A percentile compares a stretch with the other conserved stretches of the same genome.
Conservation (phyloP, 768 basidiomycete species). For the Tubosaeta sp. region DNA sequence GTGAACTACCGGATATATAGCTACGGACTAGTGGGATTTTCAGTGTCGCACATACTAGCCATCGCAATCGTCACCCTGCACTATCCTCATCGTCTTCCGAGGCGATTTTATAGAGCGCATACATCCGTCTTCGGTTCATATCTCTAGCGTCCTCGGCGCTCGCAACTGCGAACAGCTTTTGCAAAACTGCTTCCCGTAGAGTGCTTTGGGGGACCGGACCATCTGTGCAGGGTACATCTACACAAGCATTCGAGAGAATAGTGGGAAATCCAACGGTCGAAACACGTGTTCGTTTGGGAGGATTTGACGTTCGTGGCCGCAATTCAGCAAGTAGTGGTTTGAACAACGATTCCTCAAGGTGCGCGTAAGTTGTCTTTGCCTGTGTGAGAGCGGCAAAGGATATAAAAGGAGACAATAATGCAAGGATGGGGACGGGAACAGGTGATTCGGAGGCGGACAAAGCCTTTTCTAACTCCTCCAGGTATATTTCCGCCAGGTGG, state of each 20-base stretch:
- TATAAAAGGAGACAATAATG: slow-evolving; percentile 68
- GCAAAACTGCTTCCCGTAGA: slow-evolving; percentile 56
- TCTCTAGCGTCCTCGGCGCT: slow-evolving; percentile 72
- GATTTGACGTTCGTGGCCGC: slow-evolving; percentile 34
- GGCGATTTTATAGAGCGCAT: slow-evolving; percentile 69
- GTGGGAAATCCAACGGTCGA: slow-evolving; percentile 35
- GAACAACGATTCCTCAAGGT: slow-evolving; percentile 65
- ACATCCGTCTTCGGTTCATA: slow-evolving; percentile 78
- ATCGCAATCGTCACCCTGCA: slow-evolving; percentile 12
- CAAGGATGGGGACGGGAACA: slow-evolving; percentile 45
- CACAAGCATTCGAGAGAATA: slow-evolving; percentile 52
- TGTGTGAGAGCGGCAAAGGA: slow-evolving; percentile 64
- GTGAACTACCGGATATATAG: slow-evolving; percentile 77
- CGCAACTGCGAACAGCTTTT: slow-evolving; percentile 67
- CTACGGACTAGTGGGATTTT: neutral
- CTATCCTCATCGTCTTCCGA: slow-evolving; percentile 41
- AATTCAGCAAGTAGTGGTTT: slow-evolving; percentile 64
- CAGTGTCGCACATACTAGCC: neutral
- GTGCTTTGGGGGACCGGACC: slow-evolving; percentile 30
- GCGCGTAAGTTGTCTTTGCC: slow-evolving; percentile 62
- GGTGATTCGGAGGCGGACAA: slow-evolving; percentile 30
- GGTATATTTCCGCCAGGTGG: slow-evolving; percentile 85
- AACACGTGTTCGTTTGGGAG: slow-evolving; percentile 43
- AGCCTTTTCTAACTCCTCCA: slow-evolving; percentile 83
- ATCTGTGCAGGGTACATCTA: slow-evolving; percentile 37